Conservation (phyloP, 208 protist species). For the Crithidia expoeki region DNA sequence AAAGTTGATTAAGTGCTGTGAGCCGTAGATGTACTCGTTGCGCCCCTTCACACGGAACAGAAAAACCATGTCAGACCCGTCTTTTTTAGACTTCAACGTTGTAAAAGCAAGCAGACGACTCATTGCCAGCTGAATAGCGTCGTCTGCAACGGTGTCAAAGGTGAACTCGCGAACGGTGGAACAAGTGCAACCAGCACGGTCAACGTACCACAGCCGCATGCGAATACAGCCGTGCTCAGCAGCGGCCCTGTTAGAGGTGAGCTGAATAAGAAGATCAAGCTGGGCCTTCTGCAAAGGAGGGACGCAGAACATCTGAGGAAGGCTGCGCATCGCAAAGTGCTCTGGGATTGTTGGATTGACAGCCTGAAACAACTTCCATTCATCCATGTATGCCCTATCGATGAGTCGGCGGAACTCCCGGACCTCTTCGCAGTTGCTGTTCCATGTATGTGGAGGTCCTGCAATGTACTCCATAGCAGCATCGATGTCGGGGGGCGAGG, state of each 20-base stretch:
- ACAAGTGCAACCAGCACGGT: slow-evolving; percentile 47
- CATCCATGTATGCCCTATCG: slow-evolving; percentile 44
- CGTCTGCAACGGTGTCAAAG: slow-evolving; percentile 53
- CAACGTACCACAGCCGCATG: slow-evolving; percentile 55
- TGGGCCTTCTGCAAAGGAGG: slow-evolving; percentile 49
- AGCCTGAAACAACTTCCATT: slow-evolving; percentile 52
- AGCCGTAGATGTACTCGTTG: slow-evolving; percentile 72
- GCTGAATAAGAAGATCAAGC: slow-evolving; percentile 41
- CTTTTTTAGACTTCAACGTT: slow-evolving; percentile 32
- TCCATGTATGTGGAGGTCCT: slow-evolving; percentile 36
- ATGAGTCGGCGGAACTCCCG: slow-evolving; percentile 43
- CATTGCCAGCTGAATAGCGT: slow-evolving; percentile 46
- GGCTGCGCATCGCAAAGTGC: slow-evolving; percentile 44
- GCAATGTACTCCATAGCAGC: slow-evolving; percentile 56
- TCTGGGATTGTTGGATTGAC: slow-evolving; percentile 39
- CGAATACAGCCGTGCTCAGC: slow-evolving; percentile 29
- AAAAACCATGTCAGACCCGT: slow-evolving; percentile 29
- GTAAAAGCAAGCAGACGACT: slow-evolving; percentile 34
- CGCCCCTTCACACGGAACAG: slow-evolving; percentile 61
- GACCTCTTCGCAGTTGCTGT: slow-evolving; percentile 46
- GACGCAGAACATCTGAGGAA: slow-evolving; percentile 46
- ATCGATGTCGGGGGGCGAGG: slow-evolving; percentile 34
- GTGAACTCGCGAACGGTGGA: slow-evolving; percentile 53
- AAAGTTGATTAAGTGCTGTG: slow-evolving; percentile 59
- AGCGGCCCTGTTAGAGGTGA: slow-evolving; percentile 27